Conservation (phyloP, 352 stramenopile genomes). For the Pythium utonaiense region DNA sequence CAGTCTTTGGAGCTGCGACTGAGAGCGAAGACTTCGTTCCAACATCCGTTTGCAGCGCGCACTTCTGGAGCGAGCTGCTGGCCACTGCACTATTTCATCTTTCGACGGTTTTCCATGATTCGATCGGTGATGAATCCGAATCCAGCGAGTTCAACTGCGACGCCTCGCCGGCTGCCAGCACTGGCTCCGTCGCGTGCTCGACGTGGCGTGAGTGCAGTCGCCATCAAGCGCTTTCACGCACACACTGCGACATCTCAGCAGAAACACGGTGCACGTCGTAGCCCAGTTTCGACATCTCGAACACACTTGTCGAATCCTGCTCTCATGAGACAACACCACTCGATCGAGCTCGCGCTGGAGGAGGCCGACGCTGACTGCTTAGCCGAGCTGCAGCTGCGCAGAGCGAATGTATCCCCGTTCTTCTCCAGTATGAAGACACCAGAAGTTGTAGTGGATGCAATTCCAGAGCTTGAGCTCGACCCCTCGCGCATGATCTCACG, state of each 20-base stretch:
- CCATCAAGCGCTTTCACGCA: not conserved
- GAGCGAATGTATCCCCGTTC: slow-evolving; percentile 36
- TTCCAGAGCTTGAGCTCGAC: not conserved
- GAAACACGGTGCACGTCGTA: not conserved
- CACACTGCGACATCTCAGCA: not conserved
- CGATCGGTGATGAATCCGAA: not conserved
- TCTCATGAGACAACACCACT: slow-evolving; percentile 3
- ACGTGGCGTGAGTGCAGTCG: not conserved
- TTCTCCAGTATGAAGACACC: slow-evolving; percentile 25
- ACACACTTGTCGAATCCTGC: not conserved
- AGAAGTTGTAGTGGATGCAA: slow-evolving; percentile 3
- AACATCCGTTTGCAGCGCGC: not conserved
- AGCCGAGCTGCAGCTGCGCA: slow-evolving; percentile 27
- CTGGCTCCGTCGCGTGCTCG: not conserved
- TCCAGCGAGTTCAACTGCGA: not conserved
- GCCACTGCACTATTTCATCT: not conserved
- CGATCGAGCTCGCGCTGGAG: slow-evolving; percentile 38
- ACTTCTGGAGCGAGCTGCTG: not conserved
- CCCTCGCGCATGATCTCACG: not conserved
- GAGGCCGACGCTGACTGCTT: slow-evolving; percentile 26
- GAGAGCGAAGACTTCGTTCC: not conserved
- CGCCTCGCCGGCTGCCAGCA: not conserved
- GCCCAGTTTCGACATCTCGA: not conserved
- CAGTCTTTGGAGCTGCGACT: not conserved
- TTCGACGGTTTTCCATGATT: slow-evolving; percentile 2